Evolutionary conservation across 768 basidiomycete genomes (phyloP).

Genomic region (Trametes cubensis): DNA sequence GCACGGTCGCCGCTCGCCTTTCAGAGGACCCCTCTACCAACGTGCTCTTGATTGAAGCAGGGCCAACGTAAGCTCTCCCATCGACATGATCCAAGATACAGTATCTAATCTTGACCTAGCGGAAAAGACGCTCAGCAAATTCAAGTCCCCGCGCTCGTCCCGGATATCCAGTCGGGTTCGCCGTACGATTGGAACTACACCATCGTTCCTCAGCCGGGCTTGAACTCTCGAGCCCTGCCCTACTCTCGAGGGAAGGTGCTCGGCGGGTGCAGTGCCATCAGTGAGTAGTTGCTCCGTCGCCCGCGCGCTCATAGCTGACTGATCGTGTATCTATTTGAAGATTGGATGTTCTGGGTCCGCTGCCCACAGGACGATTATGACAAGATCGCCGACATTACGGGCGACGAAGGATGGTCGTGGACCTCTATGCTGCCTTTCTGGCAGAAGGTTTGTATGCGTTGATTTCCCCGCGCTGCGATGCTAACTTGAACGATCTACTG

Average conservation of each 20-base stretch:
- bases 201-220: no score
- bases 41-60: conserved; percentile 18
- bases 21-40: conserved; percentile 14
- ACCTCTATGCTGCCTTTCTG: background rate
- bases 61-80: background rate
- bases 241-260: no score
- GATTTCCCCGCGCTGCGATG: background rate
- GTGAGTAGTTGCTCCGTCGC: no score
- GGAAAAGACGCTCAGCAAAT: no score
- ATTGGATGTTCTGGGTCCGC: conserved; percentile 2
- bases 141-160: no score
- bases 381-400: background rate
- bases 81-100: no score
- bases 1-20: conserved; percentile 17
- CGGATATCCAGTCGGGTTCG: no score
- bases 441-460: background rate
- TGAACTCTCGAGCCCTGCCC: no score
- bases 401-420: conserved; percentile 2
- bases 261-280: no score
- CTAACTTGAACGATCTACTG: background rate
- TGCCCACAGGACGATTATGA: background rate
- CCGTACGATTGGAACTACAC: no score
- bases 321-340: background rate
- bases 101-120: no score
- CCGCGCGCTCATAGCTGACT: background rate